Conservation (phyloP, 2,329 filamentous ascomycete genomes). For the Alternaria triticimaculans region DNA sequence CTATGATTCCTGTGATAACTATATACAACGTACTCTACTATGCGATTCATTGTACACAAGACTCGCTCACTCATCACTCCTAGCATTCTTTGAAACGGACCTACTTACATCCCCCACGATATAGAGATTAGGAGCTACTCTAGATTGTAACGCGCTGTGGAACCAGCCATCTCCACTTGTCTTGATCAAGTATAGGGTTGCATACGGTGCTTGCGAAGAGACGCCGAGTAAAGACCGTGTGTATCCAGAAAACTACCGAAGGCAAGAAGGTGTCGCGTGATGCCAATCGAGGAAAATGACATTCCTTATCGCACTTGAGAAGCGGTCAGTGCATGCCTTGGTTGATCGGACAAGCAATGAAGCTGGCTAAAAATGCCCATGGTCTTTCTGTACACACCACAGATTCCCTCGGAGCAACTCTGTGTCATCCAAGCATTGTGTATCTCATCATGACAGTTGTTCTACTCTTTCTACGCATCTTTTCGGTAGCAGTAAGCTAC, state of each 20-base stretch:
- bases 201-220: neutral
- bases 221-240: conserved; percentile 23
- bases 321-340: neutral
- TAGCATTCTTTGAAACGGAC: neutral
- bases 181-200: conserved; percentile 6
- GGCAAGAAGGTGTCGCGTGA: conserved; percentile 13
- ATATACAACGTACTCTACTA: neutral
- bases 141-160: neutral
- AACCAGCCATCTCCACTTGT: neutral
- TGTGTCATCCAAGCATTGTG: neutral
- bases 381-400: neutral
- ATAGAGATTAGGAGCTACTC: neutral
- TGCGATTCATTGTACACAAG: neutral
- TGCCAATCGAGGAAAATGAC: neutral
- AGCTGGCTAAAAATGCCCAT: neutral
- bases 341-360: neutral
- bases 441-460: neutral
- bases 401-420: neutral
- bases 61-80: neutral
- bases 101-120: neutral
- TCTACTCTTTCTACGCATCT: neutral
- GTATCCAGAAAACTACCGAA: conserved; percentile 42
- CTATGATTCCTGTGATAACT: neutral
- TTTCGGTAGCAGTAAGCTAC: neutral
- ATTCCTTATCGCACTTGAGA: neutral